Conservation (phyloP, 805 yeast species). For the Zygotorulaspora sp. region DNA sequence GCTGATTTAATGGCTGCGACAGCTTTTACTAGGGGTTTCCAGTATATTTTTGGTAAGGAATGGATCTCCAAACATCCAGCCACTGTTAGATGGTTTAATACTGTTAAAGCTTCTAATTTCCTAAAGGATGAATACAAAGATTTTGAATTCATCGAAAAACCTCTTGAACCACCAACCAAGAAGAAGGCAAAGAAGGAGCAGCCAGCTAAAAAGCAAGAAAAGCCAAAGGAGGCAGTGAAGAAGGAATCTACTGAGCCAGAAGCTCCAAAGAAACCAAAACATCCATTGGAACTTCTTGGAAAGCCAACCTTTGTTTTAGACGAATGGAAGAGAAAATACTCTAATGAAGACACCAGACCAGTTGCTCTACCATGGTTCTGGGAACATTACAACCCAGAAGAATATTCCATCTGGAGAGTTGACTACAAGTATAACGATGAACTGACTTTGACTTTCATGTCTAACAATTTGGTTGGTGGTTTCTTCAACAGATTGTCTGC, state of each 20-base stretch:
- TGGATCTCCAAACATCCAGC: conserved; percentile 63
- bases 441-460: conserved; percentile 94
- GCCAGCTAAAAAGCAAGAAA: conserved; percentile 20
- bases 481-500: conserved; percentile 93
- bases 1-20: conserved; percentile 28
- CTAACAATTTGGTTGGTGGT: conserved; percentile 96
- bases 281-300: conserved; percentile 85
- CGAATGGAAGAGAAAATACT: conserved; percentile 94
- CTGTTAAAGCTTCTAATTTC: conserved; percentile 45
- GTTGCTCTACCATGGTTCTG: conserved; percentile 97
- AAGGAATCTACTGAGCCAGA: conserved; percentile 32
- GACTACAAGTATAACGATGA: conserved; percentile 98
- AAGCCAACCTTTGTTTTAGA: conserved; percentile 67
- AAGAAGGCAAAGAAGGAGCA: conserved; percentile 45
- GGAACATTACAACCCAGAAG: conserved; percentile 86
- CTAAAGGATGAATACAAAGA: conserved; percentile 45
- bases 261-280: conserved; percentile 67
- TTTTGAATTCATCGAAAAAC: conserved; percentile 57
- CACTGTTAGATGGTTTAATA: conserved; percentile 67
- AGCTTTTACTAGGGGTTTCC: conserved; percentile 35
- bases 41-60: conserved; percentile 54
- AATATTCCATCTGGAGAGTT: conserved; percentile 93
- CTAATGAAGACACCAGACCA: conserved; percentile 95
- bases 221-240: conserved; percentile 25
- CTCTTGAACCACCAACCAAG: conserved; percentile 39